A percentile compares a stretch with the other conserved stretches of the same genome.
phyloP scores from a whole-genome alignment of 192 early-diverging fungal species.

The Mortierella hygrophila region DNA sequence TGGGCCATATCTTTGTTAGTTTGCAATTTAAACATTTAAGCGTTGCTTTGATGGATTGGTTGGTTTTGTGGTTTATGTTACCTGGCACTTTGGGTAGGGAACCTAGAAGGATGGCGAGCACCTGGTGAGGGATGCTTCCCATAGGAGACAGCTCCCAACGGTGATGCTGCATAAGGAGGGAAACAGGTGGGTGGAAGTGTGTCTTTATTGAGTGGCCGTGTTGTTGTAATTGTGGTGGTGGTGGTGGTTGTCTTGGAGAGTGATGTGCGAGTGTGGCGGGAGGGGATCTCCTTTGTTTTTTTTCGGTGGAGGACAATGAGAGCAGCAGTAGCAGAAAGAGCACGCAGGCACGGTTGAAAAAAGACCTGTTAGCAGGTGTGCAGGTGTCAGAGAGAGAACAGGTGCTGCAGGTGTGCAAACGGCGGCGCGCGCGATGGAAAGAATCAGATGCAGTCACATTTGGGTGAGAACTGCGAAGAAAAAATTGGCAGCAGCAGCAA shows the following conservation, averaged over 20 bases:
- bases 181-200: not conserved
- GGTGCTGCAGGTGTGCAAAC: no score
- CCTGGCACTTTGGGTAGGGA: conserved; percentile 54
- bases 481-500: not conserved
- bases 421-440: not conserved
- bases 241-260: not conserved
- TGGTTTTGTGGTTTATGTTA: not conserved
- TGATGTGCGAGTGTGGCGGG: not conserved
- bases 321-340: not conserved
- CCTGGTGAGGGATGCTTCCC: conserved; percentile 45
- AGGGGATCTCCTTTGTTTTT: not conserved
- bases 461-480: not conserved
- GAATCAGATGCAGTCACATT: not conserved
- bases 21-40: not conserved
- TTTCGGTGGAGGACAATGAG: not conserved
- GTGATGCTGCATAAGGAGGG: conserved; percentile 34
- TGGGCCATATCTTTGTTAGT: not conserved
- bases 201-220: not conserved
- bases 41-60: not conserved
- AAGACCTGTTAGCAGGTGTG: not conserved
- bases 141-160: conserved; percentile 45
- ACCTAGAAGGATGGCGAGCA: conserved; percentile 44
- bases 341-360: not conserved
- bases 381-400: not conserved
- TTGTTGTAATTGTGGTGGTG: not conserved